Conservation (phyloP, 805 yeast genomes). For the Sugiyamaella chiloensis region DNA sequence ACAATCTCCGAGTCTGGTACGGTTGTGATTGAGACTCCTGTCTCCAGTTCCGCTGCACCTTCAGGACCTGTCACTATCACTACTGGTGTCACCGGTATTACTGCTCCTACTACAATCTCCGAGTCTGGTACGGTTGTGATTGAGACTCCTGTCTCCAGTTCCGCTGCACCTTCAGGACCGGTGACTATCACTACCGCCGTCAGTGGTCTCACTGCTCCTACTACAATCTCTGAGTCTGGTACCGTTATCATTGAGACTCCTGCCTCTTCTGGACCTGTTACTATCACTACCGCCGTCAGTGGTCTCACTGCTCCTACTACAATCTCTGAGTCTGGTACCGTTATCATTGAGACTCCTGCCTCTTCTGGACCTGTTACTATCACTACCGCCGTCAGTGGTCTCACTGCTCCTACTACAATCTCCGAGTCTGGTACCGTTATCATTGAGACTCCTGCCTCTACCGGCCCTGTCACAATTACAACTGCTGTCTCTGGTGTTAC, state of each 20-base stretch:
- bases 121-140: constrained; percentile 1
- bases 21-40: constrained; percentile 6
- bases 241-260: constrained; percentile 7
- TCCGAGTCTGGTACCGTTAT: constrained; percentile 4
- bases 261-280: not conserved
- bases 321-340: not conserved
- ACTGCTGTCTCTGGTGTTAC: constrained; percentile 1
- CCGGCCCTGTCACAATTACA: constrained; percentile 8
- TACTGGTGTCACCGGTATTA: constrained; percentile 2
- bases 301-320: constrained; percentile 1
- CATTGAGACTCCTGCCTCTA: constrained; percentile 4
- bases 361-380: not conserved
- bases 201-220: constrained; percentile 1
- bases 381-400: not conserved
- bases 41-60: constrained; percentile 2
- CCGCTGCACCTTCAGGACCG: not conserved
- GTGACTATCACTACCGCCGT: constrained; percentile 3
- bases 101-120: not conserved
- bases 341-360: constrained; percentile 4
- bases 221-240: constrained; percentile 4
- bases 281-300: constrained; percentile 1
- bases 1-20: not conserved
- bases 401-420: constrained; percentile 3
- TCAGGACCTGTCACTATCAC: constrained; percentile 4
- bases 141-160: constrained; percentile 3